phyloP scores from a whole-genome alignment of 164 flowering plant species.

The Kalanchoe fedtschenkoi region DNA sequence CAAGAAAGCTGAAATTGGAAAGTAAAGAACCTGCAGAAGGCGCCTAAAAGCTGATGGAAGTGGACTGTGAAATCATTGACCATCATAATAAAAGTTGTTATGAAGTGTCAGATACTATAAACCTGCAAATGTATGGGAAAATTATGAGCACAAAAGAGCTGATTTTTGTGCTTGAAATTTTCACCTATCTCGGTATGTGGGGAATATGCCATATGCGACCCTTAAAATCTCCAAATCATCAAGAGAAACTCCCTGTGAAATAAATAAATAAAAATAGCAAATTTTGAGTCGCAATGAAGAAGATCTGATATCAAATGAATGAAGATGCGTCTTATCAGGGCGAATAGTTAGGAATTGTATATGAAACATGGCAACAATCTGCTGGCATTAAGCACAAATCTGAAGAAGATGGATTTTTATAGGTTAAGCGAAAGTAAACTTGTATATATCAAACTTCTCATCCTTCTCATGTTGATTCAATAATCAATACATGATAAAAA shows the following conservation, averaged over 20 bases:
- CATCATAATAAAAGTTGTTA: conserved; percentile 13
- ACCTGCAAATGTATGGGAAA: background rate
- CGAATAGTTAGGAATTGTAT: no score
- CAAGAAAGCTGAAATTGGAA: conserved; percentile 10
- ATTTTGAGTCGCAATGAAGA: background rate
- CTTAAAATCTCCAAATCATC: conserved; percentile 66
- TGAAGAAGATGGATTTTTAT: background rate
- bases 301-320: no score
- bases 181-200: conserved; percentile 87
- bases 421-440: no score
- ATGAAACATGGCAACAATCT: no score
- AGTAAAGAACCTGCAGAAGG: conserved; percentile 59
- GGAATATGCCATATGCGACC: conserved; percentile 82
- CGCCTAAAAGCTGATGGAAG: conserved; percentile 81
- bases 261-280: conserved; percentile 1
- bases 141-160: background rate
- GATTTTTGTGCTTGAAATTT: background rate
- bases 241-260: conserved; percentile 52
- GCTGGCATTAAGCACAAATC: no score
- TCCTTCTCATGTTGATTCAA: no score
- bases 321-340: no score
- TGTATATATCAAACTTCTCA: no score
- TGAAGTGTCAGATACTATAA: conserved; percentile 11
- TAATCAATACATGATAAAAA: no score
- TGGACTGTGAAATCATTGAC: conserved; percentile 44